Conservation (phyloP, 1,284 basidiomycete species). For the Apiotrichum domesticum region DNA sequence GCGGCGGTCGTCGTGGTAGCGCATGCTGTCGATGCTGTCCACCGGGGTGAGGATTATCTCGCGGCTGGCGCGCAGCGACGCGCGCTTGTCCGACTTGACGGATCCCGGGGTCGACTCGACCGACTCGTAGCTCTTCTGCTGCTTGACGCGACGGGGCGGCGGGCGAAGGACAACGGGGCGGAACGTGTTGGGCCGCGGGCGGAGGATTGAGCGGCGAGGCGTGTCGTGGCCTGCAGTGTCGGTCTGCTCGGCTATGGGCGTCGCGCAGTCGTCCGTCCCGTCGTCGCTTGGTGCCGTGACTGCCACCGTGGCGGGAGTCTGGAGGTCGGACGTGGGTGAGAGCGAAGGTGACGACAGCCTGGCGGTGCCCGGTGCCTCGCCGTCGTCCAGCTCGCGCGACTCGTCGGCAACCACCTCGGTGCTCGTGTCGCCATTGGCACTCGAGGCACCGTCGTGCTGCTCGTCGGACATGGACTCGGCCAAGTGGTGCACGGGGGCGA, state of each 20-base stretch:
- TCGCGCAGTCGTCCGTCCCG: not conserved
- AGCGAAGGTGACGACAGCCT: not conserved
- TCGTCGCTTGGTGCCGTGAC: conserved; percentile 6
- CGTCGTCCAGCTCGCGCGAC: not conserved
- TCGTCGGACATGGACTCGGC: not conserved
- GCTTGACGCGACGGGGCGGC: conserved; percentile 17
- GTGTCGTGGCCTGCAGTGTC: not conserved
- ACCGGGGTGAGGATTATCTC: conserved; percentile 10
- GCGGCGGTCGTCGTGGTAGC: not conserved
- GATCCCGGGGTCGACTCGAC: conserved; percentile 1
- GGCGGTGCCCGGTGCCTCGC: not conserved
- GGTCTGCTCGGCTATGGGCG: not conserved
- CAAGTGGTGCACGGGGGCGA: conserved; percentile 10
- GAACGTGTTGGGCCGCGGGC: conserved; percentile 1
- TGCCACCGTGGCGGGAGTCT: not conserved
- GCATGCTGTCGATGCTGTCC: conserved; percentile 5
- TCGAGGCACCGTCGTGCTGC: too few species aligned
- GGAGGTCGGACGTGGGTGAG: not conserved
- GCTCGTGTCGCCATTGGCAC: not conserved
- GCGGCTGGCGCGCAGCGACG: not conserved
- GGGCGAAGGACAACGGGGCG: conserved; percentile 17
- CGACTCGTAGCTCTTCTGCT: conserved; percentile 20
- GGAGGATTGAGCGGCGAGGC: not conserved
- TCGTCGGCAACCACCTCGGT: not conserved
- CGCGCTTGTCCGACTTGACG: not conserved